Base-by-base conservation (phyloP, 805 yeast genomes). In the Kurtzmaniella fragi region DNA sequence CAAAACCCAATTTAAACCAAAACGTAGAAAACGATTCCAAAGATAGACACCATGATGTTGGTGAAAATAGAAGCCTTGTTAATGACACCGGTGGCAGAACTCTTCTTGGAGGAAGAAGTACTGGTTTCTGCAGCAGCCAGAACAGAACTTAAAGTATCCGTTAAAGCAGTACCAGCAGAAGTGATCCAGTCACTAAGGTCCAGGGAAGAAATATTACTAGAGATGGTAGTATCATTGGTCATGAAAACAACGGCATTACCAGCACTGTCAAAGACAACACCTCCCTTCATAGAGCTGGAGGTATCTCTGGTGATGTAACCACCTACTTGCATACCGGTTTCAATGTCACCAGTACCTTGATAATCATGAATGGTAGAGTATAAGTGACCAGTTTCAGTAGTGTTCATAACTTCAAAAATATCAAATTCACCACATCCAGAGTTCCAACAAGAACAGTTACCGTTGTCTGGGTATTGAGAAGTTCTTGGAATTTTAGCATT, bases 351-450 rank as follows among this genome's bases (percentile, higher is more conserved):
- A 33, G 81, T 75, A 30, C 86, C 87, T 59, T 84, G 93, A 70
- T 73, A 84, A 53, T 81, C 86, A 56, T 84, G 93, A 56, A 84
- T 63, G 6, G 90, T 81, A 14, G 88, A 70, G 61, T 67, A 80
- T 48, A 84, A 68, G 41, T 79, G 70, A 37, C 58, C 59, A 17
- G 74, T 57, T 46, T 77, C 76, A 12, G 87, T 77, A 40, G 64
- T 61, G 60, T 83, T 83, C 78, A 80, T 73, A 31, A 78, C 80
- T 63, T 84, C 91, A 54, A 83, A 83, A 48, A 82, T 74, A 60
- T 83, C 91, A 49, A 78, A 81, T 59, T 83, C 89, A 56, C 90
- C 89, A 61, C 89, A 81, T 9, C 90, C 91, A 23, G 82, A 71
- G 33, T 74, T 67, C 90, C 90, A 83, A 52, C 88, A 80, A 5